Percentiles rank a stretch among this genome's conserved stretches.
Conservation (phyloP, 768 basidiomycete genomes). For the Lactarius akahatsu region DNA sequence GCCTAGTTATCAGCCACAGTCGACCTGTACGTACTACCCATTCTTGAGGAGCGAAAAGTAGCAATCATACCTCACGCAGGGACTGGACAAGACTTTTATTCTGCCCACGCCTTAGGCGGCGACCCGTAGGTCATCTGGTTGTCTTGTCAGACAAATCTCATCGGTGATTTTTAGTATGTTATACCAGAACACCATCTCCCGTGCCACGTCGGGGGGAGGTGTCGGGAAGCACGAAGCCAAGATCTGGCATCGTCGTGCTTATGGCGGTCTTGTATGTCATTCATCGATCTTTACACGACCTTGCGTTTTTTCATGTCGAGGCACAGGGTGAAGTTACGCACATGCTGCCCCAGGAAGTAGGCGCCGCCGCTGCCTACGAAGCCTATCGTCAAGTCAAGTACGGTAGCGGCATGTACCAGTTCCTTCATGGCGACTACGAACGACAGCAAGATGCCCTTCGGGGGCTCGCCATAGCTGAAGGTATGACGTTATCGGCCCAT, state of each 20-base stretch:
- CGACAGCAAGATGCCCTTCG: constrained; percentile 65
- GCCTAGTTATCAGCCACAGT: constrained; percentile 42
- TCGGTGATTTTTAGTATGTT: constrained; percentile 33
- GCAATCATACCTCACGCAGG: constrained; percentile 40
- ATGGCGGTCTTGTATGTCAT: constrained; percentile 53
- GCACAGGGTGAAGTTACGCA: constrained; percentile 50
- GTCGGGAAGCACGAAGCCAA: constrained; percentile 60
- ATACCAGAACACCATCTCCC: constrained; percentile 41
- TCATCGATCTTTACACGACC: constrained; percentile 5
- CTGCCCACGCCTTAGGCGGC: constrained; percentile 55
- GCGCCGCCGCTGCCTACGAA: constrained; percentile 77
- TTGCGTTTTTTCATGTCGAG: constrained; percentile 2
- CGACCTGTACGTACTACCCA: constrained; percentile 36
- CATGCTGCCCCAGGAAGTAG: constrained; percentile 61
- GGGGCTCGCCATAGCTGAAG: constrained; percentile 71
- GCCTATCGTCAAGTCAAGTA: constrained; percentile 68
- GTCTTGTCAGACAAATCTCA: background rate
- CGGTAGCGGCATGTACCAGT: constrained; percentile 53
- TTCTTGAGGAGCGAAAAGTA: constrained; percentile 1
- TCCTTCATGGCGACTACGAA: constrained; percentile 55
- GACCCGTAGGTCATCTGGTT: constrained; percentile 49
- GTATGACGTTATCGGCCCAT: constrained; percentile 36
- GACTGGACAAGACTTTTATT: constrained; percentile 62
- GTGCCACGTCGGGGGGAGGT: constrained; percentile 37
- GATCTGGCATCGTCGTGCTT: constrained; percentile 65